A percentile compares a stretch with the other conserved stretches of the same genome.
These are phyloP conservation scores for Harrya chromipes DNA, from an alignment of 768 basidiomycete species.

Conservation along the genomic window DNA sequence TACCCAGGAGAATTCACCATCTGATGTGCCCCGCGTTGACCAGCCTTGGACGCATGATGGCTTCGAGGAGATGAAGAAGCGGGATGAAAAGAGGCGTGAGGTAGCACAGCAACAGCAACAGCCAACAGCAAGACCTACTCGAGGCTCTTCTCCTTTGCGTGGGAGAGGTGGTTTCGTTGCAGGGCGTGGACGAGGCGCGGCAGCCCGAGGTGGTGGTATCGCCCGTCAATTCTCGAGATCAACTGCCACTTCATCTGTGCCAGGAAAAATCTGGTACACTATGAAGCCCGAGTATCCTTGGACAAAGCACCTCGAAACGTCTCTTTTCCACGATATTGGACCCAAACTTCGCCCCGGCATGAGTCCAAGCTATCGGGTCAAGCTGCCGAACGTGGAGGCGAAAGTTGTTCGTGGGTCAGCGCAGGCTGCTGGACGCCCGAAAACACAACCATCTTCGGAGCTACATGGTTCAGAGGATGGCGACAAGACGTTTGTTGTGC, in stretches of 20 bases:
- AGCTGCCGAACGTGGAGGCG: conserved; percentile 50
- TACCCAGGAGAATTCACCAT: conserved; percentile 14
- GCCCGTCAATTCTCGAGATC: conserved; percentile 31
- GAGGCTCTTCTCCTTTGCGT: conserved; percentile 39
- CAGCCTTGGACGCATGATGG: conserved; percentile 82
- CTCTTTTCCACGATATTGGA: conserved; percentile 62
- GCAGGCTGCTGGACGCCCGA: conserved; percentile 4
- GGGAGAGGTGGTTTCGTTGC: conserved; percentile 47
- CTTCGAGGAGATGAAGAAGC: conserved; percentile 80
- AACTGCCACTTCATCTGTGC: conserved; percentile 22
- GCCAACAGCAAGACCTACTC: conserved; percentile 26
- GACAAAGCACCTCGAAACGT: conserved; percentile 80
- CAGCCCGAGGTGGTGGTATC: conserved; percentile 42
- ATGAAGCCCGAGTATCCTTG: conserved; percentile 79
- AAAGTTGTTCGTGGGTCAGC: conserved; percentile 43
- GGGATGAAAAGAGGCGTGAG: conserved; percentile 54
- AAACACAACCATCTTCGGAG: conserved; percentile 20
- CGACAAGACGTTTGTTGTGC: conserved; percentile 50
- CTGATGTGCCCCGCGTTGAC: conserved; percentile 57
- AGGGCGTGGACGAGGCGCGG: conserved; percentile 44
- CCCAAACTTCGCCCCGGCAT: conserved; percentile 58
- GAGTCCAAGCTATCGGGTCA: conserved; percentile 55
- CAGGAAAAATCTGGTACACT: conserved; percentile 61
- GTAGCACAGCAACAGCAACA: conserved; percentile 35
- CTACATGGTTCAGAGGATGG: conserved; percentile 36